Evolutionary conservation across 2,329 filamentous ascomycete genomes (phyloP).

Genomic region (Colletotrichum lindemuthianum): DNA sequence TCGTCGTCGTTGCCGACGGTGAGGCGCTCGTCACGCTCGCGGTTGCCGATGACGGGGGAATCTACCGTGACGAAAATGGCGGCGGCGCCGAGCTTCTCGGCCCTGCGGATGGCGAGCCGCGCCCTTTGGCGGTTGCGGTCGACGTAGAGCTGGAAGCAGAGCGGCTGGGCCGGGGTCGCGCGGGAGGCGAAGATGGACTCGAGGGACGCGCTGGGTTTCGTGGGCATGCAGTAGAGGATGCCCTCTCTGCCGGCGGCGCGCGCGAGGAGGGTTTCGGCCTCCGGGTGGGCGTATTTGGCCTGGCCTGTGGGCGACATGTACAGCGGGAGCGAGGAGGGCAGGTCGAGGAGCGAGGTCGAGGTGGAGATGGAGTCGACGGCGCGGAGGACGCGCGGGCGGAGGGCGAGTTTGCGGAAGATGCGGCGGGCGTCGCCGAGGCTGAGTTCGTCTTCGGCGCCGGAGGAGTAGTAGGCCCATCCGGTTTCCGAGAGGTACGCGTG

Average conservation of each 20-base stretch:
- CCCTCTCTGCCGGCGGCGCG: slow-evolving; percentile 22
- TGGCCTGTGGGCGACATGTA: slow-evolving; percentile 73
- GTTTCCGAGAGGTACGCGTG: slow-evolving; percentile 39
- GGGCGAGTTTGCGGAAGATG: slow-evolving; percentile 75
- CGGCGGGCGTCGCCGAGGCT: slow-evolving; percentile 79
- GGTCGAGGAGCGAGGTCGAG: slow-evolving; percentile 63
- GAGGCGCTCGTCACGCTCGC: slow-evolving; percentile 57
- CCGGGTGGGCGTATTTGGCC: slow-evolving; percentile 69
- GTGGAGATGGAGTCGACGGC: slow-evolving; percentile 75
- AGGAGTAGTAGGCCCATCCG: slow-evolving; percentile 77
- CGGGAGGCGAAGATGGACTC: slow-evolving; percentile 19
- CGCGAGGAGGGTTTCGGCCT: slow-evolving; percentile 59
- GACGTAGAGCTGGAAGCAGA: slow-evolving; percentile 72
- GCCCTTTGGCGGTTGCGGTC: slow-evolving; percentile 63
- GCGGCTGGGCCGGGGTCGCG: slow-evolving; percentile 15
- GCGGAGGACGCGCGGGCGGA: slow-evolving; percentile 83
- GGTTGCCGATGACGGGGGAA: slow-evolving; percentile 65
- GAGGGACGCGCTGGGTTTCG: slow-evolving; percentile 15
- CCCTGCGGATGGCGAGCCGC: slow-evolving; percentile 57
- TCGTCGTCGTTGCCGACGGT: slow-evolving; percentile 52
- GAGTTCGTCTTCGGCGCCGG: slow-evolving; percentile 78
- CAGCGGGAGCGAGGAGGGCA: slow-evolving; percentile 62
- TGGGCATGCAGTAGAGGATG: slow-evolving; percentile 32
- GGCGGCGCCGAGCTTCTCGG: slow-evolving; percentile 56
- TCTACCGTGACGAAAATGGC: slow-evolving; percentile 69